Base-by-base conservation (phyloP, 73 alveolate species). In the Paramecium sexaurelia region DNA sequence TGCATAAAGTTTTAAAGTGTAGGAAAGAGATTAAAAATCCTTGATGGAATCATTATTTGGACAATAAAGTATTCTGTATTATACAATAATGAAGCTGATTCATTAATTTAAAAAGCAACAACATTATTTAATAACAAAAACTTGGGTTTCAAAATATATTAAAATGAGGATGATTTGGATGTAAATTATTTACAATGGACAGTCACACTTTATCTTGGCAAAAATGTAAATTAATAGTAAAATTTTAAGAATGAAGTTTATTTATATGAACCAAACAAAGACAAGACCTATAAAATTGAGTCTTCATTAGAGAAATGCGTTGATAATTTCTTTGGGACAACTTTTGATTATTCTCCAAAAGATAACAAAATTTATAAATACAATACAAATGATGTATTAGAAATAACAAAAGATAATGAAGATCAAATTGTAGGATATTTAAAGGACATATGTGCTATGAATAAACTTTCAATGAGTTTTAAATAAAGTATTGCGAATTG, bases 151-250 rank as follows among this genome's bases (percentile, higher is more conserved):
- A 39, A 29, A 26, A 33, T 78, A 7, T 78, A 78, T 40, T 22
- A 78, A 78, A 78, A 78, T 26, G 90, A 78, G 17, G 75, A 78
- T 78, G 90, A 78, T 78, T 45, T 78, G 36, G 90, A 78, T 78
- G 41, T 78, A n/a, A 40, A 78, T 39, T 45, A 41, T 22, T 33
- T 78, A 7, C 9, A 78, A 78, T 78, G 90, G 90, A 78, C 90
- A 37, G 33, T 78, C 7, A 78, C 90, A 20, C 73, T 78, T 36
- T 39, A 37, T 78, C 55, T 78, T 20, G 90, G 90, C 33, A 78
- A 78, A 43, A 78, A 78, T 78, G 90, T 78, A 40, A 40, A 19
- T 17, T n/a, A 45, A 78, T 78, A 41, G 17, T 41, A 78, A 37
- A 20, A 41, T 51, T 41, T 20, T 78, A n/a, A 78, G 90, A 78